Conservation (phyloP, 2,329 filamentous ascomycete species). For the Bipolaris gigantea region DNA sequence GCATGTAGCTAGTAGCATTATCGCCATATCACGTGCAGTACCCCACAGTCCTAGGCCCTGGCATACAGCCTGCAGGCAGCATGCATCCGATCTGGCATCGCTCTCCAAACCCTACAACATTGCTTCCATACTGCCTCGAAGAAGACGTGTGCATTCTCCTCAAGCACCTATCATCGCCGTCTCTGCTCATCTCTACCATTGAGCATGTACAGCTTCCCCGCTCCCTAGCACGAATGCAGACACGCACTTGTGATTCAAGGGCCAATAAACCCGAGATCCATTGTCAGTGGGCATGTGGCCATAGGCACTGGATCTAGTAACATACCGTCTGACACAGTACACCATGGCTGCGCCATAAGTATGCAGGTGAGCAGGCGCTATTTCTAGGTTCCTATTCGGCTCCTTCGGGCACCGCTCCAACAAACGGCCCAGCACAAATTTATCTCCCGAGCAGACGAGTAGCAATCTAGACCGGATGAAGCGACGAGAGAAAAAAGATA, state of each 20-base stretch:
- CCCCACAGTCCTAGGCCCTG: background rate
- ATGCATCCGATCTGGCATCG: background rate
- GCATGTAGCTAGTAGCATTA: background rate
- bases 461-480: background rate
- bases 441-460: too few species aligned
- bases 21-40: slow-evolving; percentile 1
- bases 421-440: too few species aligned
- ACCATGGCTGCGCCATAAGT: background rate
- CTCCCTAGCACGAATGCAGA: background rate
- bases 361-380: background rate
- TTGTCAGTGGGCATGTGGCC: background rate
- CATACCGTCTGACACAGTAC: slow-evolving; percentile 1
- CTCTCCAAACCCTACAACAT: background rate
- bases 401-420: background rate
- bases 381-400: background rate
- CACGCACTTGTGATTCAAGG: background rate
- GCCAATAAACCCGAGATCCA: background rate
- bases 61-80: background rate
- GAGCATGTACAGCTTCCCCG: background rate
- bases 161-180: too few species aligned
- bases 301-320: background rate
- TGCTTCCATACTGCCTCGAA: too few species aligned
- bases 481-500: background rate
- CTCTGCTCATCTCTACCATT: background rate
- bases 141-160: too few species aligned